Base-by-base conservation (phyloP, 2,329 filamentous ascomycete species). In the Aureobasidium sp. region DNA sequence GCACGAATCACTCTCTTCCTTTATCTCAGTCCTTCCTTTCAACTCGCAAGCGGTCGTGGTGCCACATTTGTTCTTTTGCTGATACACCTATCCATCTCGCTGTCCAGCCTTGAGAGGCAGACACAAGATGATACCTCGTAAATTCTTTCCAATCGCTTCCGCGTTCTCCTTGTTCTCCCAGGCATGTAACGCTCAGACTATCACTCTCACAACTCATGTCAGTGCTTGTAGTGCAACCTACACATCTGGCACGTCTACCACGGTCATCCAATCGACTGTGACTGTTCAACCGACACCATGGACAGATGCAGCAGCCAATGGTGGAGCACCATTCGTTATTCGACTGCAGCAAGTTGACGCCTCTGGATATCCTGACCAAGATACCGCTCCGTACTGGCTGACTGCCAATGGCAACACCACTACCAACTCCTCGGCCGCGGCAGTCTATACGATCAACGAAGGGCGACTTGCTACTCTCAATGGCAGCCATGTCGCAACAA, bases 371-470 rank as follows among this genome's bases (percentile, higher is more conserved):
- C 53, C 57, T 12, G 56, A 52, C 10, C 29, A 62, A 24, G 37
- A 32, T 12, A 47, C 44, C 2, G 63, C 43, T 27, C 56, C 63
- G 0, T 66, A 67, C 17, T 75, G 69, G 65, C 50, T 74, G 1
- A 68, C 69, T 43, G 62, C 64, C 5, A 69, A 71, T 44, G 73
- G 73, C 12, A 72, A 72, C 61, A 71, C 70, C 6, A 73, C 73
- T 2, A 71, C 68, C 10, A 65, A 72, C 44, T 59, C 64, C 12
- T 67, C 62, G 26, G 27, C 65, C 34, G 73, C 73, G 2, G 69
- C 68, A 9, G 66, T 68, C 27, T 74, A 70, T 64, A 60, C 62
- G 9, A 72, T 75, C 52, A 59, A 65, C 10, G 63, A 68, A 53
- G 71, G 71, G 5, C 66, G 66, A 24, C 60, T 74, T 5, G 34